These are phyloP conservation scores for Linderniella brevidens DNA, from an alignment of 257 asterid genomes.

Conservation along the genomic window DNA sequence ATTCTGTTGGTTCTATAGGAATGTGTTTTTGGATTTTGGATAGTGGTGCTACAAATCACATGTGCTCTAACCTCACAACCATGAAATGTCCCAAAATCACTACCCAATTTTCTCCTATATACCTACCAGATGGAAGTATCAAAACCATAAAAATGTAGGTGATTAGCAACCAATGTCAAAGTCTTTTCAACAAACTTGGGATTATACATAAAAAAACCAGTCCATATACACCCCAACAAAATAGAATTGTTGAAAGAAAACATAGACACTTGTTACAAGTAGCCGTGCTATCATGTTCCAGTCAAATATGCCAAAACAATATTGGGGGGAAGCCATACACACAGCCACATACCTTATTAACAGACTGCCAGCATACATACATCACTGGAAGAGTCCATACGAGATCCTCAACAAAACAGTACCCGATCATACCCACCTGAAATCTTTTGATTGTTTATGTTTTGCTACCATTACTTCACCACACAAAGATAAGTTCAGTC, in stretches of 20 bases:
- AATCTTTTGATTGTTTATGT: not conserved
- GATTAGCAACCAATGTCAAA: not conserved
- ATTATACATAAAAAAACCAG: not conserved
- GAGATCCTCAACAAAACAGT: not conserved
- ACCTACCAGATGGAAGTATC: too few relatives aligned
- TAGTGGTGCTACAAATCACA: too few relatives aligned
- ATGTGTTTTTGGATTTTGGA: too few relatives aligned
- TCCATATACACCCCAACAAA: not conserved
- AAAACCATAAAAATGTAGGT: too few relatives aligned
- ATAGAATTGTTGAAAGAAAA: not conserved
- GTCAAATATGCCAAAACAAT: too few relatives aligned
- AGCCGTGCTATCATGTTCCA: not conserved
- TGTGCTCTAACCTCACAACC: too few relatives aligned
- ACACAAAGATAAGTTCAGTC: not conserved
- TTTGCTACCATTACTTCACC: not conserved
- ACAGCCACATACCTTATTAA: not conserved
- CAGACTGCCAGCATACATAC: not conserved
- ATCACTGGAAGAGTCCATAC: not conserved
- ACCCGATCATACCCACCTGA: not conserved
- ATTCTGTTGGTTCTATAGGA: too few relatives aligned
- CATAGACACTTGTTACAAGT: not conserved
- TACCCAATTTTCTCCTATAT: too few relatives aligned
- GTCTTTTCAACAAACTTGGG: not conserved
- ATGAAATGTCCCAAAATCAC: too few relatives aligned
- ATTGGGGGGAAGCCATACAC: not conserved